These are phyloP conservation scores for Luffa acutangula DNA, from an alignment of 306 rosid species.

Conservation along the genomic window DNA sequence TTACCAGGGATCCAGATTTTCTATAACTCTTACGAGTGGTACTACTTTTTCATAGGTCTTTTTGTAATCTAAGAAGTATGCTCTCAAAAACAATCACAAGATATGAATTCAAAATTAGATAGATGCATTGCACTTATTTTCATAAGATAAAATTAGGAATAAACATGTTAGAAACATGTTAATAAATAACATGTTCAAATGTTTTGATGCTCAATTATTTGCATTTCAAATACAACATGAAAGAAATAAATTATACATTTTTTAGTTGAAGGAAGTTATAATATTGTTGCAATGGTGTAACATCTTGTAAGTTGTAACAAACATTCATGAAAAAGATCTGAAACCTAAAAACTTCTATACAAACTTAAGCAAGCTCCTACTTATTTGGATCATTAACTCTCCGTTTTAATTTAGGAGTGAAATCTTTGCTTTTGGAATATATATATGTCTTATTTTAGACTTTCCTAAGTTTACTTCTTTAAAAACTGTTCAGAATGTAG, in stretches of 20 bases:
- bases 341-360: not conserved
- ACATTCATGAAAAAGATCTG: not conserved
- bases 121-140: not conserved
- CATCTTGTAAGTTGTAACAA: not conserved
- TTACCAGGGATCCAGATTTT: not conserved
- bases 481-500: no score
- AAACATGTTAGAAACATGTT: not conserved
- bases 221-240: not conserved
- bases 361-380: no score
- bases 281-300: not conserved
- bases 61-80: not conserved
- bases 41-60: not conserved
- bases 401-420: no score
- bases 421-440: no score
- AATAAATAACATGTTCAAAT: not conserved
- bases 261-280: not conserved
- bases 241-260: not conserved
- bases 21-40: not conserved
- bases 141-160: not conserved
- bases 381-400: no score
- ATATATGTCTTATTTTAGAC: no score
- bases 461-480: no score
- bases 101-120: not conserved
- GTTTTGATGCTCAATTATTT: not conserved
- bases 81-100: not conserved